Evolutionary conservation across 1,139 yeast genomes (phyloP), one percentile per base, ranked within the genome.

Genomic region (Ashbya aceris): DNA sequence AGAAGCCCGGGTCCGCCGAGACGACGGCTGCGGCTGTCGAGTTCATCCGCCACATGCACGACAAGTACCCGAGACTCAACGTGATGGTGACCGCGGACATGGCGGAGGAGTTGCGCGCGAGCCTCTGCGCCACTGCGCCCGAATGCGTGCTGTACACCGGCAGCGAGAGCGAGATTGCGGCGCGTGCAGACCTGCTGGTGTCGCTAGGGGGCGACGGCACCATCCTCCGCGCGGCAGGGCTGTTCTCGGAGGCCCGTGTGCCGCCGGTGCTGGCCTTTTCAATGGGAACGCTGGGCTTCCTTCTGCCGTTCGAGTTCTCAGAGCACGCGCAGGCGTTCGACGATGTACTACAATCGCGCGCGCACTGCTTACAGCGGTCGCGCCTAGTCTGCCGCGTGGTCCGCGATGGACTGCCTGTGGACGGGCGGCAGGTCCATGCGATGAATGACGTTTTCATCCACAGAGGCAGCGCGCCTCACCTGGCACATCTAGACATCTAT

Each of bases 141-240:
- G 50, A 51, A 31, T 55, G 56, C 23, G 51, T 64, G 3, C 51
- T 77, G 1, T 81, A 69, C 56, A 77, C 91, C 0, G 95, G 94
- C 0, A 56, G 70, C 1, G 64, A 66, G 10, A 65, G 67, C 8
- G 82, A 78, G 6, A 77, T 87, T 27, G 73, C 77, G 2, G 50
- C 60, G 3, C 69, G 69, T 44, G 64, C 78, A 0, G 97, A 89
- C 56, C 62, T 87, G 38, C 65, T 89, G 35, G 86, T 89, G 10
- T 84, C 96, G 0, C 63, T 89, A 31, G 97, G 97, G 8, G 98
- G 98, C 9, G 98, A 89, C 60, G 98, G 97, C 8, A 89, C 97
- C 0, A 86, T 89, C 47, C 64, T 89, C 38, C 74, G 83, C 46
- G 91, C 89, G 0, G 74, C 75, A 0, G 70, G 79, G 7, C 55